These are phyloP conservation scores for Coniochaeta pulveracea DNA, from an alignment of 2,329 filamentous ascomycete species.

Conservation along the genomic window DNA sequence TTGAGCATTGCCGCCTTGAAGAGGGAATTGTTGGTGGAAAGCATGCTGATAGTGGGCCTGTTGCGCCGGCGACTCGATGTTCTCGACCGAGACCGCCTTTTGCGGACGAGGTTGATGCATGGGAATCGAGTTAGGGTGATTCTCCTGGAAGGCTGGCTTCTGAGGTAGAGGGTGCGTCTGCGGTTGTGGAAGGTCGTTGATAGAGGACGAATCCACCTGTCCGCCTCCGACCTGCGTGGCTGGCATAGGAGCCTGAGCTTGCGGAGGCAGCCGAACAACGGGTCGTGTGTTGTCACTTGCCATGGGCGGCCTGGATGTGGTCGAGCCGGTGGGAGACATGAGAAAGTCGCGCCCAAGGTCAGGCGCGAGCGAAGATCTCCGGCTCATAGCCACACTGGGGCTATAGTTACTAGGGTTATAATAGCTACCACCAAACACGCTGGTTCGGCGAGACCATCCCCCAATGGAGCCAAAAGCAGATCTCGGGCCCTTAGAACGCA, in stretches of 20 bases:
- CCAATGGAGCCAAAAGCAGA: constrained; percentile 59
- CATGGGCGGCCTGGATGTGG: constrained; percentile 57
- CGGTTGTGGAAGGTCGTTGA: constrained; percentile 42
- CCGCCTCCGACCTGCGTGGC: neutral
- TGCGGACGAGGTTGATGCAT: constrained; percentile 95
- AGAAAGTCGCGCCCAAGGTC: constrained; percentile 60
- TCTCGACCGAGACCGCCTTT: constrained; percentile 85
- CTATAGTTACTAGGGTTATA: constrained; percentile 65
- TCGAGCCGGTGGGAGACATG: constrained; percentile 70
- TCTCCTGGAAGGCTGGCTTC: constrained; percentile 47
- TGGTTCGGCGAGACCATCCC: constrained; percentile 68
- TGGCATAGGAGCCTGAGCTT: constrained; percentile 19
- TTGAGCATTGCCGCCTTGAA: constrained; percentile 51
- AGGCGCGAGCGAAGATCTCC: constrained; percentile 67
- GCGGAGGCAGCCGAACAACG: constrained; percentile 73
- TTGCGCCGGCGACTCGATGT: constrained; percentile 73
- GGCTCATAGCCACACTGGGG: constrained; percentile 77
- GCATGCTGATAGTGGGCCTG: constrained; percentile 59
- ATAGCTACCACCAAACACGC: constrained; percentile 59
- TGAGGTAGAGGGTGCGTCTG: constrained; percentile 48
- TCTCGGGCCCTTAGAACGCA: constrained; percentile 63
- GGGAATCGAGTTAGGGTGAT: constrained; percentile 40
- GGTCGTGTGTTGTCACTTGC: constrained; percentile 54
- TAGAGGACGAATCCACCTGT: constrained; percentile 25
- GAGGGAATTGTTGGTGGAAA: constrained; percentile 89